Percentiles rank a stretch among this genome's conserved stretches.
Evolutionary conservation across 2,329 filamentous ascomycete species (phyloP).

Genomic region (Biscogniauxia mediterranea): DNA sequence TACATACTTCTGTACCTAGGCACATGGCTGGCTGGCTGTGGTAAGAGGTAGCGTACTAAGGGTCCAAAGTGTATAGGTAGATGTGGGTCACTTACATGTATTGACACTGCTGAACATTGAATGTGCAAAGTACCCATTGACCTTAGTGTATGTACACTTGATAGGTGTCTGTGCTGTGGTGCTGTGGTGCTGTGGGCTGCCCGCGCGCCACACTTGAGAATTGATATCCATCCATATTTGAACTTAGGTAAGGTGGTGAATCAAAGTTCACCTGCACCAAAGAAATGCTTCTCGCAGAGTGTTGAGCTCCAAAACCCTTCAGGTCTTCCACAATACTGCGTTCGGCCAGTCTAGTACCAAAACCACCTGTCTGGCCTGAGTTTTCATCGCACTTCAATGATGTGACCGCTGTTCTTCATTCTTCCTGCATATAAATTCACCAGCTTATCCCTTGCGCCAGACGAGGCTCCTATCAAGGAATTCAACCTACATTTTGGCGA

Average conservation of each 20-base stretch:
- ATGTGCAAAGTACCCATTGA: too few species aligned
- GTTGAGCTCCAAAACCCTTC: background rate
- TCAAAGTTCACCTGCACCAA: background rate
- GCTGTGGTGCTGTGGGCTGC: too few species aligned
- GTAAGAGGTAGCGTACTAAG: too few species aligned
- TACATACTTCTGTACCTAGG: too few species aligned
- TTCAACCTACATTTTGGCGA: conserved; percentile 1
- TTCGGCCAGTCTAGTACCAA: background rate
- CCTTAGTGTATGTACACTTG: too few species aligned
- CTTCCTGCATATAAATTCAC: conserved; percentile 5
- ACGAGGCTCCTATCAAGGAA: conserved; percentile 8
- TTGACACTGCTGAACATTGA: too few species aligned
- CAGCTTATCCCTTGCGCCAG: conserved; percentile 7
- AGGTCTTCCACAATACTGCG: background rate
- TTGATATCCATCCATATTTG: background rate
- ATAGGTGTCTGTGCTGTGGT: too few species aligned
- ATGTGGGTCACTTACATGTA: too few species aligned
- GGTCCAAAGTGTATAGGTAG: too few species aligned
- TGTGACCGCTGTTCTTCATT: conserved; percentile 21
- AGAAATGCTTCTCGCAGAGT: background rate
- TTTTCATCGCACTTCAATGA: conserved; percentile 20
- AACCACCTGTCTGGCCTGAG: background rate
- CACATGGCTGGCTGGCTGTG: too few species aligned
- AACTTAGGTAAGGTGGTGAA: background rate
- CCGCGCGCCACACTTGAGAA: background rate